Base-by-base conservation (phyloP, 768 basidiomycete species). In the Suillus fuscotomentosus region DNA sequence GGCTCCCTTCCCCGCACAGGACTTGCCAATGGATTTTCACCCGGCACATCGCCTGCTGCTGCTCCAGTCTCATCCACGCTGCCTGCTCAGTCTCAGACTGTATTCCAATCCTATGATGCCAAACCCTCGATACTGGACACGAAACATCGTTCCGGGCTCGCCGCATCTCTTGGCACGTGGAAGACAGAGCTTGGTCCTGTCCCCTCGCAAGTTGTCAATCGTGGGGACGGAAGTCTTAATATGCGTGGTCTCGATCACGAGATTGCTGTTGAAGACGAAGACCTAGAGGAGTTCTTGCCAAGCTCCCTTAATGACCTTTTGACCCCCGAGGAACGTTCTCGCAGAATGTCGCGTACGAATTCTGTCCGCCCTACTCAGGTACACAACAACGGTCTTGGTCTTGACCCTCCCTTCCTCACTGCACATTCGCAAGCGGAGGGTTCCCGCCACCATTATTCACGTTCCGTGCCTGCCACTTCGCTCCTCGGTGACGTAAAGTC, bases 221-320 rank as follows among this genome's bases (percentile, higher is more conserved):
- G 63, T 47, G 65, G 51, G 9, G 66, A 71, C 0, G 67, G 53
- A 5, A 60, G 63, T 43, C n/a, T 66, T 31, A 69, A 62, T 53
- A 13, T 74, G 24, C 65, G 83, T 78, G 67, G 54, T 51, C 39
- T 63, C 67, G 39, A 66, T 69, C 54, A 77, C 75, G 84, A 83
- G 20, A 76, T 77, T 42, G 85, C 84, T 0, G 83, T 82, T 8
- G 88, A 88, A 22, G 91, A 90, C 57, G 93, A 88, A 53, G 92
- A 95, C 68, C 72, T 93, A 56, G 94, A 95, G 71, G 95, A 95
- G 63, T 92, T 98, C 73, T 74, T 99, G 38, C 97, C 97, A 0
- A 88, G 91, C 62, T 92, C 90, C 5, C 79, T 99, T 55, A 93
- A 88, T 34, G 96, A 98, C 65, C 82, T 99, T 8, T 80, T 99